Evolutionary conservation across 108 stramenopile species (phyloP).

Genomic region (Schizochytrium sp.): DNA sequence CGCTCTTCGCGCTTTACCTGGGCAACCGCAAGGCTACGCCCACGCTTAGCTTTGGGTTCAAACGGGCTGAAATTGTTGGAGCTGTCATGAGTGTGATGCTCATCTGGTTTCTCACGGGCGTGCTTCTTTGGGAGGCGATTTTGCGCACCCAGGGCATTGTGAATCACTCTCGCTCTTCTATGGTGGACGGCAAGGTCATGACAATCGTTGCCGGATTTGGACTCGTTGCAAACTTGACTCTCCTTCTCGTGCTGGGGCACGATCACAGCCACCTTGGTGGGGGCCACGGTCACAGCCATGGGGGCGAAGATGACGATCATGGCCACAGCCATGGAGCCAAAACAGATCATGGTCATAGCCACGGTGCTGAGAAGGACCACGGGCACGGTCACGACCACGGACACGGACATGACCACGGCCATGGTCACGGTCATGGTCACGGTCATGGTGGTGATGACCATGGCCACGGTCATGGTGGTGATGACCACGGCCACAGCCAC

Average conservation of each 20-base stretch:
- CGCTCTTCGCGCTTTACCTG: slow-evolving; percentile 62
- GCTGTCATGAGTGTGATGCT: slow-evolving; percentile 73
- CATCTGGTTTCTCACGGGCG: slow-evolving; percentile 62
- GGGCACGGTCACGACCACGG: slow-evolving; percentile 30
- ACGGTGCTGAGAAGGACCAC: slow-evolving; percentile 34
- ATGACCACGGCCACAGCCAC: slow-evolving; percentile 24
- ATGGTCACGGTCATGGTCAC: neutral
- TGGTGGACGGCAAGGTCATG: slow-evolving; percentile 83
- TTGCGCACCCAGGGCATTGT: slow-evolving; percentile 19
- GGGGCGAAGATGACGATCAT: neutral
- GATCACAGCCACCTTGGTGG: slow-evolving; percentile 58
- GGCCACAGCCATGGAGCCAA: neutral
- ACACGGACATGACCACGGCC: neutral
- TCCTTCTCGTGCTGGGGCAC: slow-evolving; percentile 70
- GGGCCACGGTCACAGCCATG: slow-evolving; percentile 22
- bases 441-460: neutral
- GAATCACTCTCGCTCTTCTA: slow-evolving; percentile 13
- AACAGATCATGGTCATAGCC: slow-evolving; percentile 24
- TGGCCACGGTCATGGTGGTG: neutral
- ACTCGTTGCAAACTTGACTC: slow-evolving; percentile 73
- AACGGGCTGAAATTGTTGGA: slow-evolving; percentile 78
- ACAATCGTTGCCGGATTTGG: slow-evolving; percentile 70
- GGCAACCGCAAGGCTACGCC: slow-evolving; percentile 65
- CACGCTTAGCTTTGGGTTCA: slow-evolving; percentile 73
- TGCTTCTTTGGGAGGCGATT: slow-evolving; percentile 66